Conservation (phyloP, 2,329 filamentous ascomycete genomes). For the Orbilia blumenaviensis region DNA sequence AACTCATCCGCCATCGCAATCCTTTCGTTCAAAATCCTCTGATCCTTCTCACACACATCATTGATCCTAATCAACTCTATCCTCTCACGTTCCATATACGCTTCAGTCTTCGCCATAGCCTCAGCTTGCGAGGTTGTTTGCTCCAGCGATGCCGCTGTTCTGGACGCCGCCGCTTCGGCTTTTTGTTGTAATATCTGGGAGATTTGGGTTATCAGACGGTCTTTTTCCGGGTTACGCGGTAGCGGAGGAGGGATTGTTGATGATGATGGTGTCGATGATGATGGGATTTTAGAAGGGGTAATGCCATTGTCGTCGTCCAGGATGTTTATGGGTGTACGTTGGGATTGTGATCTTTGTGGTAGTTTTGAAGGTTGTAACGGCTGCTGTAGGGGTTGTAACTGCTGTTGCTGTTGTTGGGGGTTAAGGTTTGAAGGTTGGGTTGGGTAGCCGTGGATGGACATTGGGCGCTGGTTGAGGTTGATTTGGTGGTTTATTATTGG, state of each 20-base stretch:
- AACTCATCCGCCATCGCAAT: constrained; percentile 80
- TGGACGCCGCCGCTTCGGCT: constrained; percentile 73
- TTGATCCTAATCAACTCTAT: constrained; percentile 76
- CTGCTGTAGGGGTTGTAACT: no score
- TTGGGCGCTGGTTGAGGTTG: constrained; percentile 47
- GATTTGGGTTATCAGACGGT: constrained; percentile 81
- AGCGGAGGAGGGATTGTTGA: constrained; percentile 80
- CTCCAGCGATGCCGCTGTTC: constrained; percentile 77
- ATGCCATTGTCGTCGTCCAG: constrained; percentile 62
- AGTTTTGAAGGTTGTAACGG: constrained; percentile 59
- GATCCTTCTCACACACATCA: constrained; percentile 77
- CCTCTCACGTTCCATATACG: constrained; percentile 77
- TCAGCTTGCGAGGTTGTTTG: constrained; percentile 80
- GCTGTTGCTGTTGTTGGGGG: constrained; percentile 62
- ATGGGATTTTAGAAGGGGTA: constrained; percentile 3
- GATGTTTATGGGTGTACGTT: constrained; percentile 64
- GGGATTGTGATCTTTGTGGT: constrained; percentile 57
- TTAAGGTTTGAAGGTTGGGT: constrained; percentile 47
- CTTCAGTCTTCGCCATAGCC: constrained; percentile 76
- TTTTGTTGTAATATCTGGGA: constrained; percentile 74
- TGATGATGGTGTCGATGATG: constrained; percentile 17
- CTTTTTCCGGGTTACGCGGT: constrained; percentile 94
- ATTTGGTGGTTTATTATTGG: not conserved
- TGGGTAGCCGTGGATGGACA: constrained; percentile 58
- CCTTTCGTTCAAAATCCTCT: constrained; percentile 77